Base-by-base conservation (phyloP, 768 basidiomycete genomes). In the Suillus discolor region DNA sequence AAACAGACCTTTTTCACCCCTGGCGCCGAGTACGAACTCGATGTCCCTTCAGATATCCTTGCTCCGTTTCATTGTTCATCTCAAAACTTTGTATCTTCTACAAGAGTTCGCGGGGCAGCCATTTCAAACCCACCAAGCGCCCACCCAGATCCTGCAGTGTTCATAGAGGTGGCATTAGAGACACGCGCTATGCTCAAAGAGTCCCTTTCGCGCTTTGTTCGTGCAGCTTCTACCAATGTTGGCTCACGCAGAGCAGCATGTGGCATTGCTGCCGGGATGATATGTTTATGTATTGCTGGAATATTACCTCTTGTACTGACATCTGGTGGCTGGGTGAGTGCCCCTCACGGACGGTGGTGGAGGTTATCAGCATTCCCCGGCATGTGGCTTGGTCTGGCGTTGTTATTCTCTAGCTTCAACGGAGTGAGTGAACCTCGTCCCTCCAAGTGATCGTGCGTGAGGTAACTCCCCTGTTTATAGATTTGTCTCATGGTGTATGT, bases 1-100 rank as follows among this genome's bases (percentile, higher is more conserved):
- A 92, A 92, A 69, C 86, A 91, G 72, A 93, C 92, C 0, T 94
- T 94, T 73, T 85, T 93, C 67, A 89, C 88, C 3, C 90, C 90
- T 23, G 85, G 85, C 64, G 86, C 88, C 55, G 81, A 83, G 51
- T 93, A 90, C 70, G 90, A 92, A 67, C 87, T 93, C 70, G 84
- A 89, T 67, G 83, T 93, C 31, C 83, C 89, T 13, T 88, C 89
- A 11, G 84, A 85, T 61, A 75, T 89, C 38, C 85, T 92, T 41
- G 84, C 87, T 1, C 85, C 88, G 15, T 85, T 89, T 70, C 84
- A 88, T 67, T 73, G 72, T 1, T 69, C 79, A 7, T 78, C 81
- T 28, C 75, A 77, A 15, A 75, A 80, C 6, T 78, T 80, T 1
- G 28, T 61, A 0, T 38, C 13, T 47, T 66, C 62, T 4, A 54